Conservation (phyloP, 495 filamentous ascomycete species). For the Sphaerosporella brunnea region DNA sequence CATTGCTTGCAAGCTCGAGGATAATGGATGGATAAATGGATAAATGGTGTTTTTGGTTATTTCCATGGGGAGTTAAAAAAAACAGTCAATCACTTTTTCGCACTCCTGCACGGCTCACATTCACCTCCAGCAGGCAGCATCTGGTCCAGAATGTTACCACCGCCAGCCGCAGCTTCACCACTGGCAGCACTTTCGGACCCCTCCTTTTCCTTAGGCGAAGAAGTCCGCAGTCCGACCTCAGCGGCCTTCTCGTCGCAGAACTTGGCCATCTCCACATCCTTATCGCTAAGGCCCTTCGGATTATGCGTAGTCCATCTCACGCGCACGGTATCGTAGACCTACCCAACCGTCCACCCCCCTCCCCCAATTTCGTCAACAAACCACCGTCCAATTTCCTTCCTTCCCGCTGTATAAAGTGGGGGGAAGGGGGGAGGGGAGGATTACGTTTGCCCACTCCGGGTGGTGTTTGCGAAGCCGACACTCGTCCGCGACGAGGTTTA, state of each 20-base stretch:
- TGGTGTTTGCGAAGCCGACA: slow-evolving; percentile 19
- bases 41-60: too few species aligned
- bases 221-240: too few species aligned
- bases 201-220: too few species aligned
- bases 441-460: slow-evolving; percentile 23
- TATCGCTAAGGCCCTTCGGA: slow-evolving; percentile 48
- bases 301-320: slow-evolving; percentile 62
- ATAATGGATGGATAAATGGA: too few species aligned
- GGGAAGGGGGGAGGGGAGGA: too few species aligned
- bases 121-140: neutral
- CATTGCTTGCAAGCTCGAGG: too few species aligned
- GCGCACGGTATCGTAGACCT: slow-evolving; percentile 44
- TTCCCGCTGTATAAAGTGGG: too few species aligned
- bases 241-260: slow-evolving; percentile 45
- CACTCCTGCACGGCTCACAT: neutral
- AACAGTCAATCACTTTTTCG: neutral
- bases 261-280: slow-evolving; percentile 47
- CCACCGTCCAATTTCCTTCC: slow-evolving; percentile 3
- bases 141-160: neutral
- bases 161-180: neutral
- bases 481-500: slow-evolving; percentile 22
- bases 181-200: neutral
- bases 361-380: too few species aligned
- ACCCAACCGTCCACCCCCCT: too few species aligned
- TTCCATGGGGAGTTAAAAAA: too few species aligned